Evolutionary conservation across 768 basidiomycete species (phyloP).

Genomic region (Boletellus sp.): DNA sequence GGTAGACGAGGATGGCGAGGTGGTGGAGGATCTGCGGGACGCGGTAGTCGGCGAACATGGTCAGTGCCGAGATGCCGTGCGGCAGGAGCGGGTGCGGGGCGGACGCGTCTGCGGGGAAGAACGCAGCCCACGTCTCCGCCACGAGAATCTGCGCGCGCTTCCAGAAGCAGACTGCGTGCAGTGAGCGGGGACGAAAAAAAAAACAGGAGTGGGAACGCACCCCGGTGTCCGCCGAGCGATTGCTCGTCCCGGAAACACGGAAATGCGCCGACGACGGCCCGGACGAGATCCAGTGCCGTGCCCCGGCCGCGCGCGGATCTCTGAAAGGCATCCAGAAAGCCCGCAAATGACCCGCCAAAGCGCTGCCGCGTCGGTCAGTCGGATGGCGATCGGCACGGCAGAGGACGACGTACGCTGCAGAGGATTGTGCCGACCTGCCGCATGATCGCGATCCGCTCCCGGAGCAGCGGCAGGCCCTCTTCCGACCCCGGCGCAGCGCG

Average conservation of each 20-base stretch:
- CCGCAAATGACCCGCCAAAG: constrained; percentile 68
- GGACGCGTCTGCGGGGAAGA: constrained; percentile 55
- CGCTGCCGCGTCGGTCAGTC: constrained; percentile 38
- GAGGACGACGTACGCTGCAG: constrained; percentile 49
- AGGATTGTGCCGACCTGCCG: constrained; percentile 73
- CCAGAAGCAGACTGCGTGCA: constrained; percentile 67
- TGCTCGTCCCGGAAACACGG: constrained; percentile 75
- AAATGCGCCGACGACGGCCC: constrained; percentile 65
- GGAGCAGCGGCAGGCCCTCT: constrained; percentile 68
- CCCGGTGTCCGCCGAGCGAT: constrained; percentile 51
- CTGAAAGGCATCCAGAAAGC: constrained; percentile 62
- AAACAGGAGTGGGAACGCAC: constrained; percentile 34
- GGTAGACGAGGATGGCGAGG: constrained; percentile 70
- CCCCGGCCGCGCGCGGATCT: constrained; percentile 48
- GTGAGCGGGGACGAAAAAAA: not conserved
- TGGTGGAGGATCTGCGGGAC: constrained; percentile 91
- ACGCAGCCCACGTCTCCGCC: constrained; percentile 90
- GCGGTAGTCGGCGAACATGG: constrained; percentile 94
- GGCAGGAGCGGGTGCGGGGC: constrained; percentile 73
- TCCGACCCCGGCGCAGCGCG: constrained; percentile 50
- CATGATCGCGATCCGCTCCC: constrained; percentile 71
- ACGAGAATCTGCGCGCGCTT: constrained; percentile 91
- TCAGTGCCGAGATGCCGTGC: constrained; percentile 61
- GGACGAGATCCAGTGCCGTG: constrained; percentile 70
- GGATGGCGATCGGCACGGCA: constrained; percentile 6